Evolutionary conservation across 805 yeast species (phyloP), one percentile per base, ranked within the genome.

Genomic region (Wickerhamomyces alni): DNA sequence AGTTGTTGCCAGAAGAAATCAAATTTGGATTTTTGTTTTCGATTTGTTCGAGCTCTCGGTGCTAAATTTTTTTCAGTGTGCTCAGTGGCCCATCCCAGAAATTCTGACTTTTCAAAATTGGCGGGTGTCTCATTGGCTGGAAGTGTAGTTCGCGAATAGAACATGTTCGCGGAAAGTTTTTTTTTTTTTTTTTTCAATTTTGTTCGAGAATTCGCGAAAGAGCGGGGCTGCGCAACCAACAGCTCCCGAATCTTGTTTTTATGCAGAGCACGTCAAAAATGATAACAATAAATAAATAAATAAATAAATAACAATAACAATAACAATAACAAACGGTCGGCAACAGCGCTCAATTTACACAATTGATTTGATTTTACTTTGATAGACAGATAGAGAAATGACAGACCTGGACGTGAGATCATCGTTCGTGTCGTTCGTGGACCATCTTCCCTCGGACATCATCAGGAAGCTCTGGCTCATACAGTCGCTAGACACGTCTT

Each of bases 401-500:
- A 27, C 48, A 2, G 52, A 53, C 0, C 43, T 50, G 13, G 72
- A 66, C 38, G 62, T 63, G n/a, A 52, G 72, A 33, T 59, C 65
- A 30, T 53, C 61, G 13, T 66, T 65, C 41, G 56, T 67, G 3
- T 56, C 62, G 21, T 50, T 63, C 1, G 54, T 67, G 37, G 74
- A 69, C 42, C 72, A 67, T 43, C 54, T 67, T 13, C 72, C 72
- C 0, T 61, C 69, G 18, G 72, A 68, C 33, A 47, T 68, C n/a
- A 61, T 67, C 11, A 52, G 73, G 17, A 58, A 67, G 28, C 46
- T 67, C 15, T 67, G 73, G 71, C 47, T 62, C 12, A 50, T 66
- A 7, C 71, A 67, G 39, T 52, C 65, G 1, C 44, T 67, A 7
- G 65, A 65, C 44, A 37, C 43, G 31, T 31, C 50, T 17, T 44